These are phyloP conservation scores for Leptoxyphium fumago DNA, from an alignment of 2,329 filamentous ascomycete genomes.

Conservation along the genomic window DNA sequence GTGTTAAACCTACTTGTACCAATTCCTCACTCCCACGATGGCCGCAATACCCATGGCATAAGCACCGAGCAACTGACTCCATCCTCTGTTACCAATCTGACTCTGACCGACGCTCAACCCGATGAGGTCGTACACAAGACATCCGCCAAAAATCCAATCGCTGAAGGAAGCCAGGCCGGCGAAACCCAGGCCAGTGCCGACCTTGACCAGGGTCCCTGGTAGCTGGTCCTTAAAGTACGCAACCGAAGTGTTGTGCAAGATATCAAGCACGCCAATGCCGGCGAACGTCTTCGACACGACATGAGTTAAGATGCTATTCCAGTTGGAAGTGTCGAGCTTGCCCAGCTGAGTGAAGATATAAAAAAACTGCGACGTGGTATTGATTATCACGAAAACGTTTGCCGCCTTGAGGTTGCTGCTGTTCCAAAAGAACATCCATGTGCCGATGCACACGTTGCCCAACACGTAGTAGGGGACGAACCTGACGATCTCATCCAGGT, in stretches of 20 bases:
- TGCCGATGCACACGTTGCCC: conserved; percentile 45
- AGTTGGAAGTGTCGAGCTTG: conserved; percentile 34
- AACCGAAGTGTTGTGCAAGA: conserved; percentile 43
- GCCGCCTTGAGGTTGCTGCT: conserved; percentile 33
- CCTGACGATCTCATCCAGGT: conserved; percentile 35
- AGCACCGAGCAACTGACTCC: conserved; percentile 36
- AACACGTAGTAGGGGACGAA: conserved; percentile 42
- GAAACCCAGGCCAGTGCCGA: conserved; percentile 40
- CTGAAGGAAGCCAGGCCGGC: conserved; percentile 34
- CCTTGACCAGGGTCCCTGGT: conserved; percentile 34
- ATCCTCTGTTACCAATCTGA: conserved; percentile 30
- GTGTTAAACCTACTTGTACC: conserved; percentile 32
- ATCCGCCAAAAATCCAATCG: conserved; percentile 47
- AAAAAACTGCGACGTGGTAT: conserved; percentile 39
- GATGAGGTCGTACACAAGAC: conserved; percentile 44
- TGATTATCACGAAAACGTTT: conserved; percentile 43
- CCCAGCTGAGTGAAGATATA: conserved; percentile 36
- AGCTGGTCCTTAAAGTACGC: conserved; percentile 38
- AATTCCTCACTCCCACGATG: conserved; percentile 39
- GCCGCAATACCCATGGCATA: conserved; percentile 39
- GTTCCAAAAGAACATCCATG: conserved; percentile 53
- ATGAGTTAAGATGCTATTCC: conserved; percentile 41
- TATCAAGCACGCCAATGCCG: conserved; percentile 44
- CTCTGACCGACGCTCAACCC: conserved; percentile 41
- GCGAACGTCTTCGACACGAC: conserved; percentile 45